These are phyloP conservation scores for Knufia fluminis DNA, from an alignment of 2,329 filamentous ascomycete genomes.

Conservation along the genomic window DNA sequence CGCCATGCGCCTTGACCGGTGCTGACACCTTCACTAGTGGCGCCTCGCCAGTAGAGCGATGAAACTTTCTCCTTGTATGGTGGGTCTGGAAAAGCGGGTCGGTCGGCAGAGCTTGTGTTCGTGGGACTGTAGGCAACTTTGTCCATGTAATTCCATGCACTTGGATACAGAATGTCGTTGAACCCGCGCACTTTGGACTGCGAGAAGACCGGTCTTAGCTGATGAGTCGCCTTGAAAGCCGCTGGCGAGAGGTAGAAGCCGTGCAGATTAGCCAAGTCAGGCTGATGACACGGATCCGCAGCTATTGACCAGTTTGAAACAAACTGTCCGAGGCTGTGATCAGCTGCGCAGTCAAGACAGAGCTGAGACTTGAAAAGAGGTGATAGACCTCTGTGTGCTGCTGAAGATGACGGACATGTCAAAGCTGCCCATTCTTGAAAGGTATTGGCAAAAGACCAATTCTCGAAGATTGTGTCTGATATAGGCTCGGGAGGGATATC, in stretches of 20 bases:
- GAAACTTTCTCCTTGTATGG: conserved; percentile 55
- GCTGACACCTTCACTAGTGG: conserved; percentile 48
- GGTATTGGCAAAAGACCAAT: conserved; percentile 32
- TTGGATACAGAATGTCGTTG: conserved; percentile 67
- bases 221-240: conserved; percentile 51
- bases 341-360: conserved; percentile 53
- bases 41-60: conserved; percentile 66
- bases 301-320: conserved; percentile 56
- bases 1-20: conserved; percentile 46
- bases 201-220: conserved; percentile 66
- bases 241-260: conserved; percentile 62
- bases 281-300: conserved; percentile 64
- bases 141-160: conserved; percentile 52
- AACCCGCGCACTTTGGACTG: conserved; percentile 63
- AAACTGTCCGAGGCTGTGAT: conserved; percentile 60
- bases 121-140: conserved; percentile 46
- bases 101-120: conserved; percentile 26
- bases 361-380: conserved; percentile 56
- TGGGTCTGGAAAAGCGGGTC: conserved; percentile 36
- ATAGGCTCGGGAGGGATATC: conserved; percentile 29
- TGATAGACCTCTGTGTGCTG: conserved; percentile 45
- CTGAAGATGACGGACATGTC: conserved; percentile 55
- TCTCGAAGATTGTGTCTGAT: conserved; percentile 31
- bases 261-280: conserved; percentile 64
- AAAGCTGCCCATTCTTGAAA: conserved; percentile 37